A percentile compares a stretch with the other conserved stretches of the same genome.
These are phyloP conservation scores for Tillandsia leiboldiana DNA, from an alignment of 176 grass and related monocot species.

Conservation along the genomic window DNA sequence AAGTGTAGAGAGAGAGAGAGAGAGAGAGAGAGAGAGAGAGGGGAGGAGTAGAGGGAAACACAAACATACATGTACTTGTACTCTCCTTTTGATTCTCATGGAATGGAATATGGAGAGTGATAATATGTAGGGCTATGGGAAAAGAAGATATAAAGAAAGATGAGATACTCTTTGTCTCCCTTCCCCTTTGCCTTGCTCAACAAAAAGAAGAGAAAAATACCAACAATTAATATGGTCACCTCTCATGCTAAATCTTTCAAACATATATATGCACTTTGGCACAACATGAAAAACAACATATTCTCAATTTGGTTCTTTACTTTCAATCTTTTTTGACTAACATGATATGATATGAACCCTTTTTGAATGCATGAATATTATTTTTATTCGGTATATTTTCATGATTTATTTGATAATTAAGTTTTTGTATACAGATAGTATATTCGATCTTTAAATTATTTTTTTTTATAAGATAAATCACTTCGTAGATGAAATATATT, in stretches of 20 bases:
- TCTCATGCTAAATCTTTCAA: not conserved
- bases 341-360: no score
- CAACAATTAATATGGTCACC: not conserved
- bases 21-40: not conserved
- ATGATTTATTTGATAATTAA: no score
- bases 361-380: no score
- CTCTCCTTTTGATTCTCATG: not conserved
- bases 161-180: constrained; percentile 5
- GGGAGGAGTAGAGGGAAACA: not conserved
- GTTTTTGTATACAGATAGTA: no score
- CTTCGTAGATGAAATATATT: no score
- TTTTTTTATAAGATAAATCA: no score
- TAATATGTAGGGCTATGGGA: not conserved
- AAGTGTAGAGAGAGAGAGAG: not conserved
- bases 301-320: no score
- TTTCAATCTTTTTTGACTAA: no score
- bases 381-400: no score
- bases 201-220: not conserved
- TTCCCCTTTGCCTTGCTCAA: not conserved
- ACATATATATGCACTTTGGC: not conserved
- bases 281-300: not conserved
- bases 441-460: no score
- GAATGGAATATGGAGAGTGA: not conserved
- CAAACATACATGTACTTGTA: not conserved
- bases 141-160: constrained; percentile 5